Base-by-base conservation (phyloP, 306 rosid species). In the Cucumis hystrix region DNA sequence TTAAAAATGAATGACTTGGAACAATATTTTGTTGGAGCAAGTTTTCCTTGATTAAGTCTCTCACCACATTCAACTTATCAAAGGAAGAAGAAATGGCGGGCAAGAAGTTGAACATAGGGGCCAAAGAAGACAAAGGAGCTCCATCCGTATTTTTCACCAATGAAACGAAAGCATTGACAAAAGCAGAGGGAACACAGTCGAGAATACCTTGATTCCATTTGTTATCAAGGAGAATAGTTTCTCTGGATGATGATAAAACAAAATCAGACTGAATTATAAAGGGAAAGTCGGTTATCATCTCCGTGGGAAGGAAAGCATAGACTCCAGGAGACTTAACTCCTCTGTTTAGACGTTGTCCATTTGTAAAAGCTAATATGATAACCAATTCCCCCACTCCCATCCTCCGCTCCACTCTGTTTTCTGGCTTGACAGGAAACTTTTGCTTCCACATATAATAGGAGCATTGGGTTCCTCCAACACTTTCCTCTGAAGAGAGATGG, bases 121-220 rank as follows among this genome's bases (percentile, higher is more conserved):
- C 78, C 83, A 92, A 80, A 81, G 64, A 84, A n/a, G 83, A 87
- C 2, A 77, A 39, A 1, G 93, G 97, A 7, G 87, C 92, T 43
- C 23, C 78, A 20, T 11, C 13, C 9, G 77, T 13, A 52, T 45
- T 58, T 66, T 61, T 80, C 35, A 90, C 91, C 54, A 90, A 84
- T 0, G 92, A 81, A 47, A 23, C 80, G 45, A 92, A 88, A 54
- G 96, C 97, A 74, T 83, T 78, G 75, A 81, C 54, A 75, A 92
- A 92, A 35, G 97, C 92, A 2, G 68, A 28, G 14, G 96, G 88
- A 80, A 92, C 84, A 20, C 91, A 87, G 5, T 81, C 80, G 17
- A 92, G 92, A 79, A 92, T 92, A 49, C 96, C 97, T 80, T 83
- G 84, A 76, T 92, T 92, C 97, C 96, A 92, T 79, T 83, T 87